Base-by-base conservation (phyloP, 139 green algal genomes). In the Medakamo hakoo region DNA sequence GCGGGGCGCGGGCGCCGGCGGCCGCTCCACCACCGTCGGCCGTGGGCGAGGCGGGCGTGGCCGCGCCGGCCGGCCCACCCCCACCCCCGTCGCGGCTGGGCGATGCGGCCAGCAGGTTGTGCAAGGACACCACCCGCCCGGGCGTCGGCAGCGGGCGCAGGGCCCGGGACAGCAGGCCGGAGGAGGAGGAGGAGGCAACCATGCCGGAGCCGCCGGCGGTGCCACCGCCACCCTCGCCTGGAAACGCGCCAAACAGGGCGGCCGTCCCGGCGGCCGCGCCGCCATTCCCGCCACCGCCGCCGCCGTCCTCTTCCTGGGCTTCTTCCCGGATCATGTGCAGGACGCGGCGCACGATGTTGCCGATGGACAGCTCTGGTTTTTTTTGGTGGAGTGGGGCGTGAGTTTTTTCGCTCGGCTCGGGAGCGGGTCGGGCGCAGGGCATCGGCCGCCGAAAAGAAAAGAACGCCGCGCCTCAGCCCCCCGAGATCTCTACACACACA, bases 251-350 rank as follows among this genome's bases (percentile, higher is more conserved):
- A 31, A 57, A 49, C 57, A 24, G 23, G 59, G 30, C 52, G 59
- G 25, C 4, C 30, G 48, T 4, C 26, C 28, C 30, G n/a, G 49
- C 55, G 40, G 28, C 22, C 28, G n/a, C 30, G 57, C 27, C 31
- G 64, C 55, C 27, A 63, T 49, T 3, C 59, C 29, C 4, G 58
- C 68, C 24, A 63, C 65, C 23, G 79, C 73, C 49, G 87, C 76
- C 23, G 66, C 25, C 57, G 40, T 52, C 40, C 9, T 74, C 63
- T 29, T 84, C 84, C 62, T 84, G 62, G 63, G 69, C 73, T 71
- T 97, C 90, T 63, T 97, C 92, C 1, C 92, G 79, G 26, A 97
- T 92, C 30, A 96, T 83, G 59, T 95, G 83, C 76, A 98, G 73
- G 19, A 96, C 84, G 3, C 91, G 78, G 23, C 88, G 75, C 26